Conservation (phyloP, 1,284 basidiomycete species). For the Taiwanofungus camphoratus region DNA sequence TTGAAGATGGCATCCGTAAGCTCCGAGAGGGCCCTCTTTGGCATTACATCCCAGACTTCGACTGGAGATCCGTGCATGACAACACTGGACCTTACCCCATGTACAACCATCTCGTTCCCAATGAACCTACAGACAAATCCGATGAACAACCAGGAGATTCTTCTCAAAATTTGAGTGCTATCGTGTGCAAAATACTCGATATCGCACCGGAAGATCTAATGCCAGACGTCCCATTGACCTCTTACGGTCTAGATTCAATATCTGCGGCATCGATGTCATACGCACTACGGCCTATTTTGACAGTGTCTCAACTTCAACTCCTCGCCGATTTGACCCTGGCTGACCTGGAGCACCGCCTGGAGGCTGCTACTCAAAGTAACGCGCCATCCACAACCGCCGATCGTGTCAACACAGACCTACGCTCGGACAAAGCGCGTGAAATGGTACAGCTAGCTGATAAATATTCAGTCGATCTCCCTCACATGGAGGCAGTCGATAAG, state of each 20-base stretch:
- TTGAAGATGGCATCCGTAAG: slow-evolving; percentile 26
- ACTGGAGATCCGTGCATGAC: slow-evolving; percentile 24
- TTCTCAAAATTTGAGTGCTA: neutral
- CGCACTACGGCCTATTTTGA: slow-evolving; percentile 25
- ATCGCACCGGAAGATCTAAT: slow-evolving; percentile 30
- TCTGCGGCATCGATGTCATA: slow-evolving; percentile 32
- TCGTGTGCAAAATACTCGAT: slow-evolving; percentile 25
- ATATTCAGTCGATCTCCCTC: slow-evolving; percentile 18
- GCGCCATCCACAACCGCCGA: too few relatives aligned
- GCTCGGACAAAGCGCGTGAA: neutral
- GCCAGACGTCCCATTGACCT: slow-evolving; percentile 33
- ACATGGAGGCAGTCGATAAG: too few relatives aligned
- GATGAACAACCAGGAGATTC: neutral
- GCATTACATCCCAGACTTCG: slow-evolving; percentile 28
- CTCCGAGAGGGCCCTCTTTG: slow-evolving; percentile 16
- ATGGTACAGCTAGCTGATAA: slow-evolving; percentile 13
- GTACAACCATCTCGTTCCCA: slow-evolving; percentile 21
- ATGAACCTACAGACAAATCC: slow-evolving; percentile 1
- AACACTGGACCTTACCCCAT: slow-evolving; percentile 21
- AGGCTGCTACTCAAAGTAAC: too few relatives aligned
- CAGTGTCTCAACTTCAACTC: slow-evolving; percentile 33
- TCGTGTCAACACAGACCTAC: too few relatives aligned
- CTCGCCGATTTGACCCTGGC: slow-evolving; percentile 27
- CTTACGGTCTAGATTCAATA: slow-evolving; percentile 38
- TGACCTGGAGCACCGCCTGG: slow-evolving; percentile 14